Evolutionary conservation across 305 asterid genomes (phyloP), one percentile per base, ranked within the genome.

Genomic region (Fraxinus velutina): DNA sequence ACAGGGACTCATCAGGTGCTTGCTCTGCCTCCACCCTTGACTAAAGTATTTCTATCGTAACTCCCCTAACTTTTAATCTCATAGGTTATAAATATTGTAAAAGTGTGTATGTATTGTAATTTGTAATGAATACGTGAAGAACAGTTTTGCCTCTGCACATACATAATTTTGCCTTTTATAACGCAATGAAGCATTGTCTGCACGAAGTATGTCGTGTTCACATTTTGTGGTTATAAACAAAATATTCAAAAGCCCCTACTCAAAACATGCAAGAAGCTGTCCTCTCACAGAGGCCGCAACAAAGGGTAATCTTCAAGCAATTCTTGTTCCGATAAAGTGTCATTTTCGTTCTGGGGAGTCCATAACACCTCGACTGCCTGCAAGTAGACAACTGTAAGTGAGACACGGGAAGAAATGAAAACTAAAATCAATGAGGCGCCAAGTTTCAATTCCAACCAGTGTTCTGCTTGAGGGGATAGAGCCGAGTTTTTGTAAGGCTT

Each of bases 281-380:
- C 42, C 60, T 70, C 87, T 87, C 79, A 94, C 27, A 94, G 90
- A 79, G 97, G 98, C 81, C 93, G 86, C 83, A 94, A 75, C 32
- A 92, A 85, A 7, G 98, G 93, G 90, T 94, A 94, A 81, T 94
- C 97, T 82, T 92, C 91, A 5, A 94, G 93, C 42, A 94, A 88
- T 86, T 94, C 94, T 80, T 92, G 89, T 86, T 94, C 98, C 6
- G 98, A 89, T 44, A 94, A 84, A 2, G 91, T 84, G 85, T 90
- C 97, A 5, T 88, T 90, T 86, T 94, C 97, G 15, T 89, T 89
- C 78, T 92, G 98, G 32, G 98, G 98, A 10, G 98, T 94, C 98
- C 98, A 94, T 29, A 94, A 86, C 83, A 94, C 93, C 90, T 94
- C 98, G 2, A 94, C 97, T 2, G 98, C 98, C 98, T 94, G 91